A percentile compares a stretch with the other conserved stretches of the same genome.
phyloP scores from a whole-genome alignment of 176 grass and related monocot species.

The Chrysopogon serrulatus region DNA sequence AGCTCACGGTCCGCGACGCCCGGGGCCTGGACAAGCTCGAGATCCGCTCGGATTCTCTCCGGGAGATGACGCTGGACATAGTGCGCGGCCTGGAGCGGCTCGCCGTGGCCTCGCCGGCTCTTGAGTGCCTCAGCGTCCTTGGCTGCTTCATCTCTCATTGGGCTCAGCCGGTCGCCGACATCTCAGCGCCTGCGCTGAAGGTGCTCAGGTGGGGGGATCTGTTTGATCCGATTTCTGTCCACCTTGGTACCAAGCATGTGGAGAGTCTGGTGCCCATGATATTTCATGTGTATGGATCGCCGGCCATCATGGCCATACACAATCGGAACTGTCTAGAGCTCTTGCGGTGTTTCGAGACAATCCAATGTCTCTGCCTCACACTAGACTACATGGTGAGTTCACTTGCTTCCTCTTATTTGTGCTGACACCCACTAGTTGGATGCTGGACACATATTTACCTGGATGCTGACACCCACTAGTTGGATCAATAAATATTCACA shows the following conservation, averaged over 20 bases:
- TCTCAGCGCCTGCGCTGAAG: not conserved
- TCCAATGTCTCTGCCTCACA: not conserved
- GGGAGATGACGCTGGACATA: not conserved
- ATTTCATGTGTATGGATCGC: not conserved
- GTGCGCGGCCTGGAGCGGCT: not conserved
- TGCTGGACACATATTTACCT: no score
- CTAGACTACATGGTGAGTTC: slow-evolving; percentile 5
- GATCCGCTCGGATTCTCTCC: slow-evolving; percentile 8
- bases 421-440: no score
- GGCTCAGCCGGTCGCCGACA: no score
- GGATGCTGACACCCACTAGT: no score
- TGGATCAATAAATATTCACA: no score
- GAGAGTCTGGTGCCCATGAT: not conserved
- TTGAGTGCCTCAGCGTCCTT: no score
- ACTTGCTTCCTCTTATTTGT: not conserved
- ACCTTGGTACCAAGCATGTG: not conserved
- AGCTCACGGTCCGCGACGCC: not conserved
- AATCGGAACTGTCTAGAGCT: not conserved
- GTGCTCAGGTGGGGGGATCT: not conserved
- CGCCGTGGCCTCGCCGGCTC: not conserved
- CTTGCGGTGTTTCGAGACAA: not conserved
- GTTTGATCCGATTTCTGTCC: slow-evolving; percentile 6
- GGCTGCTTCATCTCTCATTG: no score
- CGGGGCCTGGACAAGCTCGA: not conserved
- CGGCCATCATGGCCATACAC: not conserved